Evolutionary conservation across 2,329 filamentous ascomycete genomes (phyloP).

Genomic region (Fusarium zealandicum): DNA sequence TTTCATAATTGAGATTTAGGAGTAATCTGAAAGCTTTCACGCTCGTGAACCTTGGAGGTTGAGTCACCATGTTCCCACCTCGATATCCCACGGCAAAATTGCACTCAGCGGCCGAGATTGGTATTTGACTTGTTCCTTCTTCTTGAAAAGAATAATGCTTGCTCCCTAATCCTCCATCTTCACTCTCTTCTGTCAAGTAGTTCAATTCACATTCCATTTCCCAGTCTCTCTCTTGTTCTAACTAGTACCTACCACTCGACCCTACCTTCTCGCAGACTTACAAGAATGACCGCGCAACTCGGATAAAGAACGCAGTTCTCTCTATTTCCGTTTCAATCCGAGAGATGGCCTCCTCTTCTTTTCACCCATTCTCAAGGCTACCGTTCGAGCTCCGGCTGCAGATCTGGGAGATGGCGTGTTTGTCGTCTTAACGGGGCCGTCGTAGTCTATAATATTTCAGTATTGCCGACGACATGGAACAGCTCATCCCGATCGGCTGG

Average conservation of each 20-base stretch:
- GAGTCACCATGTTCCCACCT: neutral
- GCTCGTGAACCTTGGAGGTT: no score
- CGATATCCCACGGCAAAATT: neutral
- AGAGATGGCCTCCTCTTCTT: neutral
- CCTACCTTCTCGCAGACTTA: no score
- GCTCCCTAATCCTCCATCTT: no score
- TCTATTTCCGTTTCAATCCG: neutral
- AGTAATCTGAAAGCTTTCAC: no score
- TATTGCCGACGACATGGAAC: neutral
- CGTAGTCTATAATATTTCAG: neutral
- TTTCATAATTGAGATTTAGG: no score
- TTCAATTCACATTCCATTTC: no score
- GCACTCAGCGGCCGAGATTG: neutral
- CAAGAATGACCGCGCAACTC: no score
- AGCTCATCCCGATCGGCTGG: neutral
- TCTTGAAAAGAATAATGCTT: no score
- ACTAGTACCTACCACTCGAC: no score
- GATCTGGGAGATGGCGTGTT: neutral
- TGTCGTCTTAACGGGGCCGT: neutral
- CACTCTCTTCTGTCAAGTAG: no score
- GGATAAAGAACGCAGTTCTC: neutral
- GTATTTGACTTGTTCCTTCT: no score
- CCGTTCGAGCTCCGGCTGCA: neutral
- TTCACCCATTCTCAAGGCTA: neutral
- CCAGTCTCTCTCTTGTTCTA: no score